Base-by-base conservation (phyloP, 805 yeast species). In the Nakazawaea siamensis region DNA sequence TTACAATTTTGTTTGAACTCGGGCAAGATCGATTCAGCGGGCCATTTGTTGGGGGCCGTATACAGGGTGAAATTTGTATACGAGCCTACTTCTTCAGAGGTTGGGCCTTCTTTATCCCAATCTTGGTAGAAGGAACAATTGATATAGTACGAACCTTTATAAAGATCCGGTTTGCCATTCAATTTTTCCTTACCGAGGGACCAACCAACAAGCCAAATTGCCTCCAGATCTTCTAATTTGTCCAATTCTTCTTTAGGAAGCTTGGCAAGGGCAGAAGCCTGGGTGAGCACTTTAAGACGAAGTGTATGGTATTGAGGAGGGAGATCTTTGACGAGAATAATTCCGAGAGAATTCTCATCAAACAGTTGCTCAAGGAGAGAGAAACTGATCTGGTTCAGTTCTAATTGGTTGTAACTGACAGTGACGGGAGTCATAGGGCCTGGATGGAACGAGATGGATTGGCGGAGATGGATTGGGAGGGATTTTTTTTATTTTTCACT, bases 151-250 rank as follows among this genome's bases (percentile, higher is more conserved):
- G 79, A 72, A 5, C 80, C 82, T 45, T 75, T 75, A 34, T 62
- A 54, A 19, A 44, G 46, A 45, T 75, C 80, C 2, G 70, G 70
- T 27, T 53, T 41, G 24, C 54, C 50, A 1, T 59, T 59, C 24
- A 75, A 56, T 23, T 51, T 61, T 43, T 75, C 81, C 34, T 64
- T 67, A 1, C 80, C 80, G 17, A 72, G 50, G 7, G 80, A 73
- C 80, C 80, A 75, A 1, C 80, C 82, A 1, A 70, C 67, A 6
- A 72, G 52, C 69, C 74, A 75, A 42, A 51, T 55, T 0, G 73
- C 64, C 34, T 70, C 74, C 13, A 66, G 68, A 17, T 55, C 57
- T 43, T 73, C 79, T 35, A 73, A 54, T 13, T 42, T 30, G 3
- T 46, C 48, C 24, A 73, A 52, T 8, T 51, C 49, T 2, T 47